Evolutionary conservation across 495 filamentous ascomycete genomes (phyloP), one percentile per base, ranked within the genome.

Genomic region (Neurospora sp.): DNA sequence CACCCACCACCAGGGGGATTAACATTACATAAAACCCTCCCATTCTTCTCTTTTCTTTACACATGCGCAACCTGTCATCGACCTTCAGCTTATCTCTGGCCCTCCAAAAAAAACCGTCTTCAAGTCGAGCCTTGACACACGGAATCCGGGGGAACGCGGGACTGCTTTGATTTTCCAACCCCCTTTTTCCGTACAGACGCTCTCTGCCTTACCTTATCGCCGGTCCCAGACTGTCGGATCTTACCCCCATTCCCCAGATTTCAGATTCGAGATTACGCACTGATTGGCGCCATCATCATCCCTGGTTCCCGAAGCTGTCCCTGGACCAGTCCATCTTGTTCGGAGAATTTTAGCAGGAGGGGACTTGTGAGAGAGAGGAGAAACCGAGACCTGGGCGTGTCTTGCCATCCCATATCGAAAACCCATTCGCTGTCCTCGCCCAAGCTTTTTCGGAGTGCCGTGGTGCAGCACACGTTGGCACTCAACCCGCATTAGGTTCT

Each of bases 11-110:
- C 72, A 70, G 70, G 75, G 76, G 74, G 77, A 84, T 86, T 87
- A 82, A 81, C 84, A 84, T 87, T 87, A 87, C 85, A 86, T 87
- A 86, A 87, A 86, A 85, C 81, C 83, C 82, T 83, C 79, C 76
- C 80, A 79, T 79, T 83, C 80, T 83, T 79, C 81, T 80, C 79
- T 83, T 83, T 81, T 76, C 79, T 82, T 84, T 84, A 84, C 84
- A 80, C 83, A 81, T 82, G 78, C 78, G 76, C 78, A 83, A 81
- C 82, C 79, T 85, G 80, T 80, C 80, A 83, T 72, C 78, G 79
- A 79, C 81, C 78, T 76, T 78, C 79, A 77, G 74, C 81, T 85
- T 84, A 83, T 85, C 82, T 80, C 80, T 79, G 76, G 74, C 77
- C 75, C 75, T 78, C 76, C 78, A 79, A 70, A 75, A 79, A 77